These are phyloP conservation scores for Phoenix dactylifera DNA, from an alignment of 176 grass and related monocot species.

Conservation along the genomic window DNA sequence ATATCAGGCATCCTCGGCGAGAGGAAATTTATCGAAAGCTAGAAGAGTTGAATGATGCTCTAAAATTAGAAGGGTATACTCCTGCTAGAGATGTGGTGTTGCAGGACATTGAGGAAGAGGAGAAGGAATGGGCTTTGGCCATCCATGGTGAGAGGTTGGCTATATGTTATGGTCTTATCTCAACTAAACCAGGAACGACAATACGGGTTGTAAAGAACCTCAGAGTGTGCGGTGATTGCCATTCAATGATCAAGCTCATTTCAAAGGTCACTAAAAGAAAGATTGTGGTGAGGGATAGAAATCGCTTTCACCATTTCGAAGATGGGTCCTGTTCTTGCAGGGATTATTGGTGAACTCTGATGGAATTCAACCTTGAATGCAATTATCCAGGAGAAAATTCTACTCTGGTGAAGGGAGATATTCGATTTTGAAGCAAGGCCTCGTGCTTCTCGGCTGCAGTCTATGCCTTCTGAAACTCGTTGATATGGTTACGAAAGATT, in stretches of 20 bases:
- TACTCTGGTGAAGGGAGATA: too few species aligned
- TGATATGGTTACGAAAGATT: too few species aligned
- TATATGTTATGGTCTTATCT: constrained; percentile 13
- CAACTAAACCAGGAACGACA: constrained; percentile 7
- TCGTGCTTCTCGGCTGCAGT: too few species aligned
- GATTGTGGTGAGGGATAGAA: constrained; percentile 25
- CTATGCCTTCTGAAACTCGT: too few species aligned
- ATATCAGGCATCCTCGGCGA: constrained; percentile 18
- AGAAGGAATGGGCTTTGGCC: constrained; percentile 17
- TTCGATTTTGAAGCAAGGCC: too few species aligned
- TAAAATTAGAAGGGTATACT: constrained; percentile 8
- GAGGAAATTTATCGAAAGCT: constrained; percentile 19
- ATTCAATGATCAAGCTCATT: constrained; percentile 21
- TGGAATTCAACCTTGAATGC: background rate
- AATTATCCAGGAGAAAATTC: too few species aligned
- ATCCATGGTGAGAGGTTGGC: constrained; percentile 21
- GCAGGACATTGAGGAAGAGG: constrained; percentile 11
- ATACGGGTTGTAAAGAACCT: constrained; percentile 19
- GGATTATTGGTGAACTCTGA: constrained; percentile 18
- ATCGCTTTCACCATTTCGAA: constrained; percentile 23
- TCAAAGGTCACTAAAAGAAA: constrained; percentile 15
- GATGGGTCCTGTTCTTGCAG: constrained; percentile 16
- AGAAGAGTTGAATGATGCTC: constrained; percentile 11
- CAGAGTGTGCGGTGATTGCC: constrained; percentile 18
- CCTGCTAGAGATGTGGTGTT: constrained; percentile 16